These are phyloP conservation scores for Euryodendron excelsum DNA, from an alignment of 148 eudicot species.

Conservation along the genomic window DNA sequence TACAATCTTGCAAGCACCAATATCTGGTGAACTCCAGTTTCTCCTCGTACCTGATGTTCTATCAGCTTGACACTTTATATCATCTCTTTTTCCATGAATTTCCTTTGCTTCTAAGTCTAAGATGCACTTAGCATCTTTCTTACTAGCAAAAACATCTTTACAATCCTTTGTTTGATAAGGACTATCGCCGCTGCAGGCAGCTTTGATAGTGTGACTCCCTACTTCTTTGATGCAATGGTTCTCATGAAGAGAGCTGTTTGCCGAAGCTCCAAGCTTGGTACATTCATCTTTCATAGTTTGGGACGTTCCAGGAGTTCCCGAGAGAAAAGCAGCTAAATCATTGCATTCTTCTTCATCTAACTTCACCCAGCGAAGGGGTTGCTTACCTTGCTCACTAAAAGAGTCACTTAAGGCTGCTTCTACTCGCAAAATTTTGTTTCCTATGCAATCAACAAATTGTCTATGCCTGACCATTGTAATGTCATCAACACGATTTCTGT, in stretches of 20 bases:
- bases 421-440: constrained; percentile 62
- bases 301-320: constrained; percentile 42
- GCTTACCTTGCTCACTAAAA: constrained; percentile 49
- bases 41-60: constrained; percentile 42
- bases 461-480: constrained; percentile 57
- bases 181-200: constrained; percentile 21
- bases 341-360: constrained; percentile 82
- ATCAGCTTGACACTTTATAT: constrained; percentile 38
- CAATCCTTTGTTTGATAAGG: constrained; percentile 19
- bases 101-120: constrained; percentile 34
- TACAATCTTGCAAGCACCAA: constrained; percentile 38
- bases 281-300: constrained; percentile 25
- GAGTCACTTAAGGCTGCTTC: constrained; percentile 59
- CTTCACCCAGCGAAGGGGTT: constrained; percentile 72
- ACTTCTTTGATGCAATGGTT: constrained; percentile 19
- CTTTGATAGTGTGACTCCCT: constrained; percentile 21
- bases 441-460: constrained; percentile 73
- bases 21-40: constrained; percentile 45
- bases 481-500: constrained; percentile 59
- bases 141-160: constrained; percentile 34
- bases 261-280: constrained; percentile 9
- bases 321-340: constrained; percentile 81
- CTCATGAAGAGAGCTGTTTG: constrained; percentile 7
- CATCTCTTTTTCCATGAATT: constrained; percentile 31
- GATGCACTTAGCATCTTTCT: constrained; percentile 23